Base-by-base conservation (phyloP, 352 stramenopile genomes). In the Stephanocyclus meneghinianus region DNA sequence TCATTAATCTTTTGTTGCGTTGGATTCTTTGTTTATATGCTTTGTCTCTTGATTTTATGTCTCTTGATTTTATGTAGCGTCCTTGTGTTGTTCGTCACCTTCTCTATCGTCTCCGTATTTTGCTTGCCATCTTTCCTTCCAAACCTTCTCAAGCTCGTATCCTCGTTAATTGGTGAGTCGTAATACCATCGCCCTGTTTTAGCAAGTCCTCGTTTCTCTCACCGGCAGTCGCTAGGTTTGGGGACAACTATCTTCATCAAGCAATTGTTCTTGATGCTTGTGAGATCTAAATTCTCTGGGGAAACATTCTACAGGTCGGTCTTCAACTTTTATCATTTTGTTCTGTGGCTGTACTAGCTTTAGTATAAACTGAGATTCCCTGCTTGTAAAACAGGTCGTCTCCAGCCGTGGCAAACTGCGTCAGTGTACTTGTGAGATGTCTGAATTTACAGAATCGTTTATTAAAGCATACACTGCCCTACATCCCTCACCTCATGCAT, bases 231-330 rank as follows among this genome's bases (percentile, higher is more conserved):
- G 6, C n/a, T 1, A 66, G 57, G 40, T 62, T 35, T 72, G 37
- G 30, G 9, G 5, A 72, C 76, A 3, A 76, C 74, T 26, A 68
- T 63, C 18, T 55, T 69, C 8, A 7, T 76, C n/a, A 81, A 81
- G 66, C 26, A 32, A 21, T n/a, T 76, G 16, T 8, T 68, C 6
- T 62, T 81, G 2, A 68, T 59, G 26, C 1, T 48, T 16, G 32
- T 64, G 1, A 29, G 66, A 57, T 37, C 16, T 16, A 44, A 61
- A 21, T 68, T 56, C 48, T 68, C 60, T 42, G 47, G 44, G 26
- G 35, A 63, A 29, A 70, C 71, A n/a, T 83, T 72, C 18, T 72
- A 72, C 35, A 37, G 61, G 32, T 66, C 5, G 2, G 51, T 35
- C 11, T 26, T 60, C 26, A 11, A 13, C 18, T 5, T 9, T n/a